Evolutionary conservation across 2,329 filamentous ascomycete genomes (phyloP), one percentile per base, ranked within the genome.

Genomic region (Epichloe brachyelytri): DNA sequence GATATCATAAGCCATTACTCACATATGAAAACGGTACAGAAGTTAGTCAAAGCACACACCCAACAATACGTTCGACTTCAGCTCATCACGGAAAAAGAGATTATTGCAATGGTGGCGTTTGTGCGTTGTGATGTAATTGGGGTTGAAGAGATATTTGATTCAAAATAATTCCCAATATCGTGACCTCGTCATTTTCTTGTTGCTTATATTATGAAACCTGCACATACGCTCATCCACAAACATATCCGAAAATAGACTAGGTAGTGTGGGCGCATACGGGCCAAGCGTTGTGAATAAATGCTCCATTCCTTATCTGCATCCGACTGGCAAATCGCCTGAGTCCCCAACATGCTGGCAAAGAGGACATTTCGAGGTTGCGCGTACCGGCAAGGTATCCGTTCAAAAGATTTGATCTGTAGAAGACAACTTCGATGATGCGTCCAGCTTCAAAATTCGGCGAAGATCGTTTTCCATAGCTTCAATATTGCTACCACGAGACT

Each of bases 381-480:
- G 5, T 19, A 38, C 15, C 30, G 5, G 34, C 5, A 33, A 22
- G n/a, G 7, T 37, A 10, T 37, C n/a, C n/a, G 7, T 22, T 48
- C 44, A 51, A 48, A 55, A 54, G 54, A 59, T 48, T 40, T 39
- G 52, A 33, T 56, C 54, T 4, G 53, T 46, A 2, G 55, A 50
- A n/a, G 54, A 38, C 40, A 60, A 55, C 20, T 61, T 60, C 17
- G 61, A 49, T n/a, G 57, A 52, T 50, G 64, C 48, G 52, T 69
- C 64, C 30, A 72, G 53, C 53, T 78, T 79, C 54, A 80, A 65
- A 50, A 79, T 71, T 52, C 74, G 71, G 46, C 76, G 71, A 51
- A 80, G 71, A 55, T 70, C 70, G 48, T 78, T 72, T 57, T 80
- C 77, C 70, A 79, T 75, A 11, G 69, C 68, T 43, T 71, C 61